Percentiles rank a stretch among this genome's conserved stretches.
Evolutionary conservation across 495 filamentous ascomycete species (phyloP).

Genomic region (Pseudoneurospora amorphoporcata): DNA sequence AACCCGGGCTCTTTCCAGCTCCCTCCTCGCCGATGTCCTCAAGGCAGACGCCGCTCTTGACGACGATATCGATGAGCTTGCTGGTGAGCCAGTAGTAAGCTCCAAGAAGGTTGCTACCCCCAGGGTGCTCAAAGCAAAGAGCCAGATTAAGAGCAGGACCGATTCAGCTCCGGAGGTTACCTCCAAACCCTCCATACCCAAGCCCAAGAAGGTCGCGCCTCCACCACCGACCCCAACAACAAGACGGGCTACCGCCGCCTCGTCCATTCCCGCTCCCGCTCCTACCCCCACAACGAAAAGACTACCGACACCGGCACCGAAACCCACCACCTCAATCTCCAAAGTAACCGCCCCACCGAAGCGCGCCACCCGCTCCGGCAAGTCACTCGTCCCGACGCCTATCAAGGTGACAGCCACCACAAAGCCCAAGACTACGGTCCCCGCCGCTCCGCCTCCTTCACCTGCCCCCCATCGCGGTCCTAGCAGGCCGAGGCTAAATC

Average conservation of each 20-base stretch:
- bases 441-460: background rate
- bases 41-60: constrained; percentile 2
- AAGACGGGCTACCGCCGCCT: background rate
- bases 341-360: background rate
- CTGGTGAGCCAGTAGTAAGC: background rate
- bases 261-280: background rate
- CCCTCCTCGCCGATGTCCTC: constrained; percentile 9
- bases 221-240: background rate
- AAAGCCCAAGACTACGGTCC: background rate
- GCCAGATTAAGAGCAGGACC: background rate
- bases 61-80: constrained; percentile 7
- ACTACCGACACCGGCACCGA: background rate
- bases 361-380: background rate
- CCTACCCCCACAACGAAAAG: background rate
- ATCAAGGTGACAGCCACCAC: background rate
- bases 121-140: background rate
- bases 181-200: background rate
- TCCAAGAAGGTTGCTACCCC: background rate
- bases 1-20: constrained; percentile 6
- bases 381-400: background rate
- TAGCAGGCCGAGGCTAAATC: background rate
- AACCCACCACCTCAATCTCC: background rate
- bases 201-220: background rate
- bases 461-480: background rate
- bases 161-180: background rate